Evolutionary conservation across 1,284 basidiomycete genomes (phyloP), one percentile per base, ranked within the genome.

Genomic region (Ceratobasidium papillatum): DNA sequence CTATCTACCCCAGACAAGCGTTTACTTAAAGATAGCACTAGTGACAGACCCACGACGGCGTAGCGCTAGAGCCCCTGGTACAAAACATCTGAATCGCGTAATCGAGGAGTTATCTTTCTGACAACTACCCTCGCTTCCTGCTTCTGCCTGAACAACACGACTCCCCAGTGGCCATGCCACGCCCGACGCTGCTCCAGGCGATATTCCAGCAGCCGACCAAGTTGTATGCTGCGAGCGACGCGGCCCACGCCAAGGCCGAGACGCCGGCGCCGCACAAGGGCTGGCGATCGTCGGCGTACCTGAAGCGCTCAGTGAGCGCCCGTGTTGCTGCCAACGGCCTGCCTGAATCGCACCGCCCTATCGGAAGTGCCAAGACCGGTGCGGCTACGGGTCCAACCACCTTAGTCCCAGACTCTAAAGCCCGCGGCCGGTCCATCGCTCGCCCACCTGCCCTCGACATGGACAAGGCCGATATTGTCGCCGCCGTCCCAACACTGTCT

Each of bases 181-280:
- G 64, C 22, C 64, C 64, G 34, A 34, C 27, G n/a, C 49, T 68
- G 36, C 64, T 68, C 27, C 64, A 68, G 51, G 47, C 64, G 3
- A 54, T 68, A 5, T 68, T 68, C 64, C 45, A 51, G 34, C 64
- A 51, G 64, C 64, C 64, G 64, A n/a, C 64, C 30, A 47, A 51
- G 64, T 43, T 36, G 38, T 41, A 68, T 54, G 64, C 54, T n/a
- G 49, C 47, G 25, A 4, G 25, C 17, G 49, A 68, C 36, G n/a
- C 62, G 3, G 45, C 43, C 1, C n/a, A 64, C 41, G 62, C 25
- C 19, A 3, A 47, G 62, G n/a, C n/a, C n/a, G n/a, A n/a, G n/a
- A n/a, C n/a, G n/a, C 25, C 62, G n/a, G 62, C 45, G 3, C 34
- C 19, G 4, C 34, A 7, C 12, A 3, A n/a, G 19, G 62, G 43